These are phyloP conservation scores for Ilyonectria robusta DNA, from an alignment of 2,329 filamentous ascomycete genomes.

Conservation along the genomic window DNA sequence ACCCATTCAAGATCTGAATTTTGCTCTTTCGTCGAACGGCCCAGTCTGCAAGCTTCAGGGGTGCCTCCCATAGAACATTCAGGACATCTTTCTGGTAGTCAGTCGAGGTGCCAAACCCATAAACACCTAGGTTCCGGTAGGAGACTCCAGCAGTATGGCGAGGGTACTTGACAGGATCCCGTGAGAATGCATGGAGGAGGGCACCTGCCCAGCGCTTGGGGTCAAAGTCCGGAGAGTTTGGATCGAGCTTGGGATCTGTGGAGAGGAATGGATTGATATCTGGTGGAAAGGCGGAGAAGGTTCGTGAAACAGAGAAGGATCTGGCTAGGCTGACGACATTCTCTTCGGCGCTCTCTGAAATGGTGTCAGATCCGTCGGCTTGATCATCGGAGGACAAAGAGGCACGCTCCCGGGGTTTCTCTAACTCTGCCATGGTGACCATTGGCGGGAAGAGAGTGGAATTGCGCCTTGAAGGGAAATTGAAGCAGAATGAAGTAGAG, in stretches of 20 bases:
- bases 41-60: constrained; percentile 26
- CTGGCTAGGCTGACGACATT: constrained; percentile 33
- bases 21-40: constrained; percentile 16
- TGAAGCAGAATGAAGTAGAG: background rate
- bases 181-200: constrained; percentile 37
- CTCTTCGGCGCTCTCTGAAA: constrained; percentile 15
- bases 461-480: too few relatives aligned
- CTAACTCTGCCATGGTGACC: constrained; percentile 8
- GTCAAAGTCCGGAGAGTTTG: constrained; percentile 28
- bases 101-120: constrained; percentile 29
- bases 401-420: constrained; percentile 4
- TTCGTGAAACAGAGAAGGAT: constrained; percentile 33
- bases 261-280: constrained; percentile 29
- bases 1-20: constrained; percentile 31
- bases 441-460: background rate
- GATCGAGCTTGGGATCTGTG: constrained; percentile 31
- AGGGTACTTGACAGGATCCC: constrained; percentile 34
- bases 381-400: constrained; percentile 1
- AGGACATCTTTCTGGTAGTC: constrained; percentile 34
- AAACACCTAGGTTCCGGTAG: constrained; percentile 30
- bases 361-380: constrained; percentile 18
- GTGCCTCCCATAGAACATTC: constrained; percentile 28
- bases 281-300: constrained; percentile 28
- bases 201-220: constrained; percentile 28
- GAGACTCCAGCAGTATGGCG: constrained; percentile 34